Evolutionary conservation across 345 rosid species (phyloP), one percentile per base, ranked within the genome.

Genomic region (Anastatica hierochuntica): DNA sequence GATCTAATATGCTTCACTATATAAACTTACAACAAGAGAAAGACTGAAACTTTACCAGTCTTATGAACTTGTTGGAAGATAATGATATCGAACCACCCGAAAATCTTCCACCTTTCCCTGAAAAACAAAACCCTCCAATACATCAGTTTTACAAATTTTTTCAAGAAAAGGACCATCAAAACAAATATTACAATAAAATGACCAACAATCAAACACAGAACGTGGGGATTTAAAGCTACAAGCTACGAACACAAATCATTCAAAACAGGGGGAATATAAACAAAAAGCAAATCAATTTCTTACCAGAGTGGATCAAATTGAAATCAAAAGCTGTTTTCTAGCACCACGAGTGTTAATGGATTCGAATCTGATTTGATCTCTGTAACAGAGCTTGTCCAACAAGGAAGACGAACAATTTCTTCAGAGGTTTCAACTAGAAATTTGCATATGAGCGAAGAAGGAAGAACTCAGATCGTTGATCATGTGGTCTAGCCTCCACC

Each of bases 91-190:
- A 31, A 31, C 9, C 36, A 31, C 36, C 36, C 12, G 36, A 31
- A 31, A 31, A 90, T 70, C 83, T 84, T 63, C 95, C 85, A 53
- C 78, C 74, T 27, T 82, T 77, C 52, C 98, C 98, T 90, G 68
- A 40, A 52, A 4, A 29, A 29, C 1, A 29, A 5, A 3, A 40
- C 5, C 5, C 10, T 26, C 14, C 1, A 43, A 15, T 8, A 57
- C 1, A 21, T 31, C 29, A 30, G 1, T 20, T 20, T 6, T 23
- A 1, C 31, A 43, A 54, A 46, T 30, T 54, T 35, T 9, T 29
- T 8, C 8, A 10, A 10, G 13, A 41, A 15, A 17, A 18, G 18
- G 9, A 29, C 33, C 7, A 29, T 1, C 33, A 29, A 1, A 29
- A 29, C 7, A 6, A 29, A 29, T 3, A 23, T 29, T 8, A 7